Base-by-base conservation (phyloP, 202 grass and related monocot species). In the Saccharum hybrid region DNA sequence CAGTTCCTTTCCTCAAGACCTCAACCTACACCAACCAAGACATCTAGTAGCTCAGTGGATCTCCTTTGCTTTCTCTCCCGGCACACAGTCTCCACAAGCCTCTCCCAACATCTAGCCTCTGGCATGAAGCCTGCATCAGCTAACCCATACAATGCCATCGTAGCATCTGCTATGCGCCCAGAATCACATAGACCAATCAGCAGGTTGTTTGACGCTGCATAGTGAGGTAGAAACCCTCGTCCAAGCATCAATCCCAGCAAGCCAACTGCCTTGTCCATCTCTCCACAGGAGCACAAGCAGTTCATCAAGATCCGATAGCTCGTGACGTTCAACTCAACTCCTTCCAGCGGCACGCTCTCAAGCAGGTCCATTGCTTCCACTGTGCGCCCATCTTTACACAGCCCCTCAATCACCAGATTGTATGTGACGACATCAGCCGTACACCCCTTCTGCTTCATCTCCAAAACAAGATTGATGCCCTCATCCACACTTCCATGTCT, bases 241-340 rank as follows among this genome's bases (percentile, higher is more conserved):
- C 71, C 39, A 6, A 95, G 85, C 92, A 98, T 98, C 68, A 98
- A 38, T 6, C 85, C 87, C 34, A 98, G 72, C 68, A 95, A 76
- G 3, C 83, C 77, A 19, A 87, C 85, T 0, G 89, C 90, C 64
- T 67, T 95, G 59, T 90, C 83, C 87, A 98, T 93, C 18, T 98
- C 85, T 26, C 87, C 83, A 45, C 39, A 12, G 34, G 84, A 71
- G 66, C 74, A 93, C 40, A 98, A 67, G 63, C 74, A 88, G 69
- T 98, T 98, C 81, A 98, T 75, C 33, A 93, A 83, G 54, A 98
- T 98, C 84, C 92, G 80, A 78, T 98, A 87, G 86, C 92, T 98
- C 16, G 85, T 89, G 0, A 88, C 81, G 21, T 92, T 98, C 41
- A 93, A 63, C 54, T 71, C 64, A 56, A 92, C 87, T 79, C 90